Percentiles rank a stretch among this genome's conserved stretches.
Conservation (phyloP, 2,329 filamentous ascomycete genomes). For the Fusarium udum region DNA sequence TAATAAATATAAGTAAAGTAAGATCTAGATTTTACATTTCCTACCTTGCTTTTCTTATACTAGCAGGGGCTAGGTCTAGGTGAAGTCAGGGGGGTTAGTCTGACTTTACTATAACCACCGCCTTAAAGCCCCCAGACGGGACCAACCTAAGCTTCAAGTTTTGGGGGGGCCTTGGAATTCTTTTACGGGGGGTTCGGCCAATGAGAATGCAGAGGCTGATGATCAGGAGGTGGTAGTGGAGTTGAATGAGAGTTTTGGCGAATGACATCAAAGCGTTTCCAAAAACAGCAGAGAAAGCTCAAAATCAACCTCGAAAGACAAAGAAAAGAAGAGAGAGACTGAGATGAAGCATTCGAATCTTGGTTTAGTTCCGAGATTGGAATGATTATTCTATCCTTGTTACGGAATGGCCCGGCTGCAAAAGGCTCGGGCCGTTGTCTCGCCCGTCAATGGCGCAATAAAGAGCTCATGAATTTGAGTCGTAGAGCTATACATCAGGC, state of each 20-base stretch:
- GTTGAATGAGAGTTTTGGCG: not conserved
- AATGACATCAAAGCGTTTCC: constrained; percentile 26
- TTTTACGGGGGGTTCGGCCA: constrained; percentile 3
- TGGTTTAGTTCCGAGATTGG: constrained; percentile 6
- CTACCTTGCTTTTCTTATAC: too few relatives aligned
- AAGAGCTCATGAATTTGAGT: constrained; percentile 16
- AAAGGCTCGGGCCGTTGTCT: constrained; percentile 33
- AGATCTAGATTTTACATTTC: too few relatives aligned
- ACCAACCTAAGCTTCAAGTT: constrained; percentile 23
- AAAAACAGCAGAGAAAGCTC: constrained; percentile 30
- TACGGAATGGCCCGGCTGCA: constrained; percentile 35
- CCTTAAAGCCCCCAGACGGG: not conserved
- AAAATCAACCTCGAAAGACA: constrained; percentile 23
- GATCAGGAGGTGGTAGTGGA: constrained; percentile 9
- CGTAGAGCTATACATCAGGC: constrained; percentile 32
- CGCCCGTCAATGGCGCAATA: constrained; percentile 36
- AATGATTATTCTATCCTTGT: constrained; percentile 40
- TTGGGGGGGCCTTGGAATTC: not conserved
- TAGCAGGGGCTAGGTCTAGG: too few relatives aligned
- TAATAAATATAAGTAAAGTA: too few relatives aligned
- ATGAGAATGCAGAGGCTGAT: not conserved
- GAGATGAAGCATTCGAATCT: constrained; percentile 26
- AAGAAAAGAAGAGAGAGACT: constrained; percentile 9
- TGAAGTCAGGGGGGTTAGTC: too few relatives aligned
- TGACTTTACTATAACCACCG: too few relatives aligned